Conservation (phyloP, 2,329 filamentous ascomycete genomes). For the Sporothrix euskadiensis region DNA sequence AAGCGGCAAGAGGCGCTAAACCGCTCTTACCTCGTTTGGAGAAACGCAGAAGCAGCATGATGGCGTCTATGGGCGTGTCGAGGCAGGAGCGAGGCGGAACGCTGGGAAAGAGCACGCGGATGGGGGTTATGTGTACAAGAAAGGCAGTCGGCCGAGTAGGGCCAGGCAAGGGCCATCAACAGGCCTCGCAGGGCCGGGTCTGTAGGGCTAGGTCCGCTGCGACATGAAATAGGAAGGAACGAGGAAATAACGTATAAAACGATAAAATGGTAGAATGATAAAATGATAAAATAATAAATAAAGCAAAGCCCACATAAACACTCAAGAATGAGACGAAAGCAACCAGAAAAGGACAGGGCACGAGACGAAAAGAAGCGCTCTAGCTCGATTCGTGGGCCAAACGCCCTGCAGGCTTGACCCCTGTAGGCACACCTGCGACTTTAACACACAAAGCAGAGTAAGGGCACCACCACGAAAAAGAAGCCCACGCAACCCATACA, state of each 20-base stretch:
- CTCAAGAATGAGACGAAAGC: conserved; percentile 1
- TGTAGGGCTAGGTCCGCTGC: conserved; percentile 11
- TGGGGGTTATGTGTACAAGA: background rate
- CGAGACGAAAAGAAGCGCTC: conserved; percentile 11
- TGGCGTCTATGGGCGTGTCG: conserved; percentile 24
- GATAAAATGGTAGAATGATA: background rate
- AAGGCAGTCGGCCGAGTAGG: background rate
- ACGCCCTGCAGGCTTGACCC: conserved; percentile 3
- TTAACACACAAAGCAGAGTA: background rate
- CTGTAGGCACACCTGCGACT: background rate
- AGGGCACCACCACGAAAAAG: background rate
- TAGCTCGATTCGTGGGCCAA: conserved; percentile 12
- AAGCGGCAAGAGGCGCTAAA: conserved; percentile 21
- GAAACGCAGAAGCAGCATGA: conserved; percentile 26
- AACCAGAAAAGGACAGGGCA: background rate
- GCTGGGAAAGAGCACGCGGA: background rate
- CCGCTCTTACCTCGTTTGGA: background rate
- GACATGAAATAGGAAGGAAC: background rate
- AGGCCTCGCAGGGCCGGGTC: conserved; percentile 15
- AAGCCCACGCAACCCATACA: background rate
- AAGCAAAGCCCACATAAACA: background rate
- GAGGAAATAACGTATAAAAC: background rate
- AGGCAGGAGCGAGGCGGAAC: conserved; percentile 10
- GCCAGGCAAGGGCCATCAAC: conserved; percentile 6
- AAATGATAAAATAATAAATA: background rate